Evolutionary conservation across 495 filamentous ascomycete genomes (phyloP), one percentile per base, ranked within the genome.

Genomic region (Parachaetomium inaequale): DNA sequence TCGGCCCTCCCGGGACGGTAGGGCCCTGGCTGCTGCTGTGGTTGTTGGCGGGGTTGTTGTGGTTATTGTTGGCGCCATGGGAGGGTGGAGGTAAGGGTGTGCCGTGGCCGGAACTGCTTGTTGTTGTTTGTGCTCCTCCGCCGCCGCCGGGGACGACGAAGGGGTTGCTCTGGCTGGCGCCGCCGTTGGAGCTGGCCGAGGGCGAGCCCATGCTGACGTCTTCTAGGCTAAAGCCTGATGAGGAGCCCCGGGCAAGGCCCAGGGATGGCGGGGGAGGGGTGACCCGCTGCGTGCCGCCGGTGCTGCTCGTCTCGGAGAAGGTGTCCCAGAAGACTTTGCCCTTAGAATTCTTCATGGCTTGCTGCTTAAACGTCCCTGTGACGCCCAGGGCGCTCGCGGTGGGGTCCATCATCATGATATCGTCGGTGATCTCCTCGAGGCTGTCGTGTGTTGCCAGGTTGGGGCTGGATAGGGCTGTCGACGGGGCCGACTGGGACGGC

Each of bases 261-360:
- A 75, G 68, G 6, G 82, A 74, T 3, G 87, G 85, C 1, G 84
- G 83, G 10, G 87, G 86, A 0, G 89, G 88, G 4, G 90, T 89
- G 7, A 84, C 84, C 38, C 83, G 83, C 66, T 84, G 81, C 1
- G 56, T 42, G 25, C 66, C 79, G 69, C 66, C 81, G 72, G 71
- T 87, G 50, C 70, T 77, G 38, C 73, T 74, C 2, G 75, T 75
- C 31, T 83, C 81, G 23, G 79, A 89, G 63, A 92, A 88, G 0
- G 81, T 86, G 59, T 93, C 88, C 92, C 91, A 96, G 69, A 90
- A 96, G 1, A 86, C 82, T 40, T 85, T 80, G 4, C 89, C 88
- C 40, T 84, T 87, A 3, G 86, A 87, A 60, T 92, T 87, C 31
- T 79, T 83, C 63, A 85, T 79, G 0, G 85, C 88, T 55, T 93